These are phyloP conservation scores for Lactuca sativa DNA, from an alignment of 129 eudicot genomes.

Conservation along the genomic window DNA sequence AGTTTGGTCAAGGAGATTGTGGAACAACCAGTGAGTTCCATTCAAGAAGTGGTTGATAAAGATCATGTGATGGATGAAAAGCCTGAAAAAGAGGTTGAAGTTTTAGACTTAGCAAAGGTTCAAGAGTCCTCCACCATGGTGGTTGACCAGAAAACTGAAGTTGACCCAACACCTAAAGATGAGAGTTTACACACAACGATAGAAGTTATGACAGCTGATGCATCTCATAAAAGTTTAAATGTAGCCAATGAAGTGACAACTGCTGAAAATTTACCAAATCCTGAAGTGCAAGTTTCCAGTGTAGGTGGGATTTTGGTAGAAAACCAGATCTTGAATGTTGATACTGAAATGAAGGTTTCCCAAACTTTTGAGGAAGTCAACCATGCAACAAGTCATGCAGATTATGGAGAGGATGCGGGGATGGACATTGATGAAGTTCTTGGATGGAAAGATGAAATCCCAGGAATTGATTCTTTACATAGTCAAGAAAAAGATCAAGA, in stretches of 20 bases:
- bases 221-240: not conserved
- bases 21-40: constrained; percentile 13
- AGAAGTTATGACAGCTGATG: not conserved
- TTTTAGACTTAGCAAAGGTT: constrained; percentile 18
- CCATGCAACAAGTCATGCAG: constrained; percentile 17
- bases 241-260: constrained; percentile 11
- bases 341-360: not conserved
- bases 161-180: not conserved
- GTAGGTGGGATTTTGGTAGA: constrained; percentile 10
- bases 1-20: constrained; percentile 23
- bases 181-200: constrained; percentile 14
- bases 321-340: constrained; percentile 5
- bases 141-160: constrained; percentile 3
- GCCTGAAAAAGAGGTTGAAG: constrained; percentile 29
- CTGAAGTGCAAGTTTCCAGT: not conserved
- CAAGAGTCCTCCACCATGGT: constrained; percentile 15
- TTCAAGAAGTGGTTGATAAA: constrained; percentile 22
- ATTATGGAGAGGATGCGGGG: constrained; percentile 36
- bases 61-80: constrained; percentile 26
- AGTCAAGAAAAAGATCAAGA: constrained; percentile 13
- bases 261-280: not conserved
- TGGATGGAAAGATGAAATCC: constrained; percentile 42
- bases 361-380: not conserved
- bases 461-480: constrained; percentile 11
- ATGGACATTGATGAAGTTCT: constrained; percentile 55